phyloP scores from a whole-genome alignment of 1,139 yeast genomes.

The Debaryomycetaceae sp. region DNA sequence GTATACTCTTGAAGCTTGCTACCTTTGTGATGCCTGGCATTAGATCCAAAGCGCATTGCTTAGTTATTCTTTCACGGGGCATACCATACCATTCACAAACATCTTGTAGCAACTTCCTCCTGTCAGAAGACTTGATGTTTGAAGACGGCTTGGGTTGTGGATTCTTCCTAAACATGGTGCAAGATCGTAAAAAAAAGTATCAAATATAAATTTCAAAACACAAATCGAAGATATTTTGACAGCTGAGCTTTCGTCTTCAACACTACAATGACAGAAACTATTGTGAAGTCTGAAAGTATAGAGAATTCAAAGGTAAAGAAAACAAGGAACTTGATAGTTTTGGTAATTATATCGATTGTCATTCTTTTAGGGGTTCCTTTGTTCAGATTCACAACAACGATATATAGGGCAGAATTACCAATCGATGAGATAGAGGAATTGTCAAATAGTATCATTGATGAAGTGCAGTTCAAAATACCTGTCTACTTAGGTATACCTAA shows the following conservation, averaged over 20 bases:
- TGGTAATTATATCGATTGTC: constrained; percentile 34
- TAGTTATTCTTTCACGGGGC: constrained; percentile 40
- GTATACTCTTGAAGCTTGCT: constrained; percentile 58
- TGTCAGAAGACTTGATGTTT: constrained; percentile 77
- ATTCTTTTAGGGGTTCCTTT: constrained; percentile 65
- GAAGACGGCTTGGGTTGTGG: constrained; percentile 70
- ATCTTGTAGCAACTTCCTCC: constrained; percentile 54
- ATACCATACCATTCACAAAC: constrained; percentile 46
- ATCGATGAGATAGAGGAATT: constrained; percentile 45
- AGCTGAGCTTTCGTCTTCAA: background rate
- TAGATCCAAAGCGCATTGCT: constrained; percentile 45
- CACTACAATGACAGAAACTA: background rate
- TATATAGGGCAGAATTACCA: constrained; percentile 75
- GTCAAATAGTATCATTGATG: constrained; percentile 28
- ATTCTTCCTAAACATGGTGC: constrained; percentile 58
- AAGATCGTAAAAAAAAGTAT: background rate
- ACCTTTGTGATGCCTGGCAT: constrained; percentile 64
- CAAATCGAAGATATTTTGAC: background rate
- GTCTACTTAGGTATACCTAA: constrained; percentile 49
- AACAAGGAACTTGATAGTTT: constrained; percentile 4
- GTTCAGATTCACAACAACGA: constrained; percentile 67
- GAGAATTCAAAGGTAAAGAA: background rate
- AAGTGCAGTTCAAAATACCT: constrained; percentile 51
- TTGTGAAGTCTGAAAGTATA: background rate
- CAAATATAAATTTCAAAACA: background rate